phyloP scores from a whole-genome alignment of 441 rosid species.

The Erodium texanum region DNA sequence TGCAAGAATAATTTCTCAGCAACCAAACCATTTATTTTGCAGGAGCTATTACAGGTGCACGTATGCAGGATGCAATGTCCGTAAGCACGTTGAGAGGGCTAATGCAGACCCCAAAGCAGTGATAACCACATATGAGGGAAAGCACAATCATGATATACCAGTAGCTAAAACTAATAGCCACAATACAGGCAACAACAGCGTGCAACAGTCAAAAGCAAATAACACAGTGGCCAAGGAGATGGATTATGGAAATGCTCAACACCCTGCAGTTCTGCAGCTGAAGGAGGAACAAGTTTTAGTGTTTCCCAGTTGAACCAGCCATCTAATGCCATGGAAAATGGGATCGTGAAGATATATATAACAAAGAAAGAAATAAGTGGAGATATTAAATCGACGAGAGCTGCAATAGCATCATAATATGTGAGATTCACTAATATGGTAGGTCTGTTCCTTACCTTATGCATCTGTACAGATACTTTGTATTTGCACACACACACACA shows the following conservation, averaged over 20 bases:
- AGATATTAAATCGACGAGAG: no score
- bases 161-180: conserved; percentile 88
- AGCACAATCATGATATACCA: conserved; percentile 91
- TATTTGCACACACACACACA: neutral
- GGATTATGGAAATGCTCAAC: neutral
- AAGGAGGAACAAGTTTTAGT: neutral
- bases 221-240: neutral
- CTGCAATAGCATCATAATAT: no score
- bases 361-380: no score
- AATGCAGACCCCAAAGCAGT: conserved; percentile 88
- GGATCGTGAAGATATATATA: no score
- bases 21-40: conserved; percentile 14
- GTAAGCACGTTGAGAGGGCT: conserved; percentile 98
- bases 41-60: conserved; percentile 99
- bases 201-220: neutral
- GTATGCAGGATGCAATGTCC: conserved; percentile 72
- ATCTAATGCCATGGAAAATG: no score
- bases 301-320: no score
- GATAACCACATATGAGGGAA: conserved; percentile 91
- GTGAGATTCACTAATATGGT: no score
- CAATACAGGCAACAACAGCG: conserved; percentile 16
- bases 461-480: neutral
- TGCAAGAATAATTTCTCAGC: neutral
- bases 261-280: neutral
- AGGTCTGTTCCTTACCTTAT: no score